Evolutionary conservation across 2,329 filamentous ascomycete species (phyloP).

Genomic region (Anisogramma anomala): DNA sequence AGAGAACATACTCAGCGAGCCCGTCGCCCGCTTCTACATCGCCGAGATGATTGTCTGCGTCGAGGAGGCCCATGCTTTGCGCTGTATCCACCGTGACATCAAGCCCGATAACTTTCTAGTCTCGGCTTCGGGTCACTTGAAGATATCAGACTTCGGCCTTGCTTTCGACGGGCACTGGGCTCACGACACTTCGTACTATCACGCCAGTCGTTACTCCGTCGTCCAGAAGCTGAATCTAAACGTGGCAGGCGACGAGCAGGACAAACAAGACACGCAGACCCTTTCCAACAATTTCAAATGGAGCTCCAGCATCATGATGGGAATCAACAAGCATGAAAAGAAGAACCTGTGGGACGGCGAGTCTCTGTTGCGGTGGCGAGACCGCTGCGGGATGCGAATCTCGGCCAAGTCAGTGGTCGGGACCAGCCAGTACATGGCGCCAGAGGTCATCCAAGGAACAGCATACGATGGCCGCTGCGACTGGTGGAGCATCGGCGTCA

Average conservation of each 20-base stretch:
- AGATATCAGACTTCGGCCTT: slow-evolving; percentile 92
- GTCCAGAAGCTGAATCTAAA: slow-evolving; percentile 64
- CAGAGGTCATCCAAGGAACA: slow-evolving; percentile 75
- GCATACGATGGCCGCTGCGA: slow-evolving; percentile 87
- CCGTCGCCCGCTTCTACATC: slow-evolving; percentile 72
- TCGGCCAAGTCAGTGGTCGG: slow-evolving; percentile 80
- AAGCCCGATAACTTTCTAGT: slow-evolving; percentile 98
- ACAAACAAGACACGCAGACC: slow-evolving; percentile 42
- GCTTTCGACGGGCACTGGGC: slow-evolving; percentile 94
- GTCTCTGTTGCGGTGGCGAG: slow-evolving; percentile 56
- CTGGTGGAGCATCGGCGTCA: slow-evolving; percentile 94
- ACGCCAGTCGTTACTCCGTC: slow-evolving; percentile 67
- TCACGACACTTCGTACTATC: slow-evolving; percentile 80
- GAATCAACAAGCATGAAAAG: slow-evolving; percentile 28
- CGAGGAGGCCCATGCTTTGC: slow-evolving; percentile 78
- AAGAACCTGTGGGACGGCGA: slow-evolving; percentile 26
- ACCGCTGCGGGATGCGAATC: slow-evolving; percentile 55
- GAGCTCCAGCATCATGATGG: slow-evolving; percentile 30
- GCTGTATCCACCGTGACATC: slow-evolving; percentile 89
- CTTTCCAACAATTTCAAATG: slow-evolving; percentile 26
- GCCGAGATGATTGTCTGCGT: slow-evolving; percentile 95
- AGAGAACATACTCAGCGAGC: slow-evolving; percentile 71
- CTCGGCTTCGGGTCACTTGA: slow-evolving; percentile 75
- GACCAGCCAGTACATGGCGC: slow-evolving; percentile 97
- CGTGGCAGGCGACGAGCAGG: slow-evolving; percentile 62